Percentiles rank a stretch among this genome's conserved stretches.
phyloP scores from a whole-genome alignment of 768 basidiomycete species.

The Mycena metata region DNA sequence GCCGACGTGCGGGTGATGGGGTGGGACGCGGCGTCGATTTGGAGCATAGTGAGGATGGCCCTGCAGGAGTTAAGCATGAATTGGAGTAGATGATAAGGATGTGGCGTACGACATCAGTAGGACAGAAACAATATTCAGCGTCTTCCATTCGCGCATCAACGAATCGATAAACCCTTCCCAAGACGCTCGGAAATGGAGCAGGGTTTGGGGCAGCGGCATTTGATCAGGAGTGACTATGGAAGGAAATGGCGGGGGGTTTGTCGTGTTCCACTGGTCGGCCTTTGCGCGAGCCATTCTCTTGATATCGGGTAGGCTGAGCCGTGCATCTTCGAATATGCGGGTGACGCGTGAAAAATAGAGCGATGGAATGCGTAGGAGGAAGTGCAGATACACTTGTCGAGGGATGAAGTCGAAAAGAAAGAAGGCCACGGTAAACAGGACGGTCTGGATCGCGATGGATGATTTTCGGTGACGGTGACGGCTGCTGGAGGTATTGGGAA shows the following conservation, averaged over 20 bases:
- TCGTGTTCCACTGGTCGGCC: conserved; percentile 36
- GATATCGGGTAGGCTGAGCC: conserved; percentile 72
- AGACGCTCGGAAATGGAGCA: conserved; percentile 63
- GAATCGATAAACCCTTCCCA: conserved; percentile 72
- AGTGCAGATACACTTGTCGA: conserved; percentile 50
- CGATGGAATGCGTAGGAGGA: conserved; percentile 71
- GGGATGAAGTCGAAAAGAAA: conserved; percentile 48
- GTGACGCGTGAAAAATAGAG: conserved; percentile 81
- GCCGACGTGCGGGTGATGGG: conserved; percentile 70
- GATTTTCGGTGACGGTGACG: not conserved
- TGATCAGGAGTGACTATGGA: not conserved
- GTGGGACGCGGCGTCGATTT: conserved; percentile 59
- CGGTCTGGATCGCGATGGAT: not conserved
- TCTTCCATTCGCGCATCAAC: conserved; percentile 70
- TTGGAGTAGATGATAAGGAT: not conserved
- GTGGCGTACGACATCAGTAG: conserved; percentile 44
- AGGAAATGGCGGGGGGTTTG: conserved; percentile 9
- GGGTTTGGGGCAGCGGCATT: conserved; percentile 49
- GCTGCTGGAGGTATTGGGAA: not conserved
- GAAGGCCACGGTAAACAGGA: not conserved
- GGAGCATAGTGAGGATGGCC: conserved; percentile 53
- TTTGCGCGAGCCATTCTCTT: conserved; percentile 55
- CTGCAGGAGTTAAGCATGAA: conserved; percentile 31
- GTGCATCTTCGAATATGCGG: conserved; percentile 75
- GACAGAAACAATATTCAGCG: conserved; percentile 67